Conservation (phyloP, 1,139 yeast species). For the Scheffersomyces lignicola region DNA sequence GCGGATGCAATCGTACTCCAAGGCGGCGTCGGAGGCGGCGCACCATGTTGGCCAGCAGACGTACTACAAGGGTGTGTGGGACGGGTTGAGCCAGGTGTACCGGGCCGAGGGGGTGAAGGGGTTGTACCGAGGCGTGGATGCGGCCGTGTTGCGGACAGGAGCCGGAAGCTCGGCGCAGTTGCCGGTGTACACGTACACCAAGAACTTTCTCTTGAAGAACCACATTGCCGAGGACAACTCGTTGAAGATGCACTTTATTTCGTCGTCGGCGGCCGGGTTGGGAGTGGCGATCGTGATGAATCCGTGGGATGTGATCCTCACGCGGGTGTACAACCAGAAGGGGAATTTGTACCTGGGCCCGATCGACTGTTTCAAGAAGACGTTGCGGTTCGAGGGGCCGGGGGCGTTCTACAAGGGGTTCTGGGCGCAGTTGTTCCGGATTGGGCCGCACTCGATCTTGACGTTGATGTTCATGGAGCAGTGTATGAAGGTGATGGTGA, state of each 20-base stretch:
- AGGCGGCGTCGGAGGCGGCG: constrained; percentile 21
- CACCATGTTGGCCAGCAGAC: constrained; percentile 89
- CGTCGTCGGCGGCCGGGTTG: constrained; percentile 81
- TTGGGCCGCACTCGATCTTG: constrained; percentile 92
- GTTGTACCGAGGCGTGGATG: constrained; percentile 87
- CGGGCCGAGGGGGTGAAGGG: constrained; percentile 74
- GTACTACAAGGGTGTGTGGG: constrained; percentile 66
- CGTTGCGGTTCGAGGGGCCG: constrained; percentile 80
- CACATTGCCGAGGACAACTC: constrained; percentile 60
- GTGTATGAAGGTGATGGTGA: constrained; percentile 62
- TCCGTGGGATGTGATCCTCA: constrained; percentile 94
- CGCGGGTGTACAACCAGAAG: constrained; percentile 92
- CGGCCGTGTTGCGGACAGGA: constrained; percentile 92
- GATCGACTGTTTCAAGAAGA: constrained; percentile 81
- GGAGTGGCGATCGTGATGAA: constrained; percentile 96
- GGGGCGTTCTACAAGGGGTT: constrained; percentile 91
- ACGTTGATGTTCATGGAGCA: constrained; percentile 95
- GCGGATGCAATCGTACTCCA: constrained; percentile 89
- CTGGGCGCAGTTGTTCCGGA: constrained; percentile 85
- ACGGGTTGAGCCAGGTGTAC: constrained; percentile 67
- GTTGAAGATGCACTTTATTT: constrained; percentile 66
- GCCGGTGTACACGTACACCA: constrained; percentile 86
- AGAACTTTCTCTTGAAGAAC: constrained; percentile 51
- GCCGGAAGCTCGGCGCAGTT: constrained; percentile 94
- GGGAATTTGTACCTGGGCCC: constrained; percentile 87